Evolutionary conservation across 352 stramenopile genomes (phyloP).

Genomic region (Phytophthora foliorum): DNA sequence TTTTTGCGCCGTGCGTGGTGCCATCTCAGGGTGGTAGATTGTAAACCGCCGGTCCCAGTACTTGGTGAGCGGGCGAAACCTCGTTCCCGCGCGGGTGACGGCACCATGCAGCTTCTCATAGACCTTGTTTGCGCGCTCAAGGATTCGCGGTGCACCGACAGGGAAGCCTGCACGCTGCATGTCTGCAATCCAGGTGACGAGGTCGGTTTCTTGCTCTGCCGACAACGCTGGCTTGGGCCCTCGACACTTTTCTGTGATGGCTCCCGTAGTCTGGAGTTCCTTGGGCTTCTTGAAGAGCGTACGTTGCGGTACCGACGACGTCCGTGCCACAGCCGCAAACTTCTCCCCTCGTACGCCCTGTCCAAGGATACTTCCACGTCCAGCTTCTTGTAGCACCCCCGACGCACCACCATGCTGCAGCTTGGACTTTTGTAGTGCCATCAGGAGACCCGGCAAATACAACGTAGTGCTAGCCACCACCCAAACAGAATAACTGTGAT

Average conservation of each 20-base stretch:
- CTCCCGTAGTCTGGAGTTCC: background rate
- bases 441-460: too few relatives aligned
- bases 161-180: too few relatives aligned
- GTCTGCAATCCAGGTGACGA: too few relatives aligned
- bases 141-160: too few relatives aligned
- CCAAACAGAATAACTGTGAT: too few relatives aligned
- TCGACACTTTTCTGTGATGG: background rate
- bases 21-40: conserved; percentile 3
- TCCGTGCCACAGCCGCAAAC: conserved; percentile 4
- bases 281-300: too few relatives aligned
- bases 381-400: background rate
- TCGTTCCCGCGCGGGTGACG: background rate
- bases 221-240: background rate
- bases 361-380: background rate
- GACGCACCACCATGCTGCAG: too few relatives aligned
- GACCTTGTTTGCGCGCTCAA: too few relatives aligned
- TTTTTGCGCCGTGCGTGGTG: too few relatives aligned
- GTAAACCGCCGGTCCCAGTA: conserved; percentile 23
- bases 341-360: conserved; percentile 3
- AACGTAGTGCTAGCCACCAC: too few relatives aligned
- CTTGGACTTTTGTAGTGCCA: too few relatives aligned
- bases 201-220: too few relatives aligned
- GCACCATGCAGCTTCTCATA: background rate
- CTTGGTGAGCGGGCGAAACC: conserved; percentile 3
- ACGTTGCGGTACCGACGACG: background rate